A percentile compares a stretch with the other conserved stretches of the same genome.
phyloP scores from a whole-genome alignment of 2,329 filamentous ascomycete species.

The Aaosphaeria arxii region DNA sequence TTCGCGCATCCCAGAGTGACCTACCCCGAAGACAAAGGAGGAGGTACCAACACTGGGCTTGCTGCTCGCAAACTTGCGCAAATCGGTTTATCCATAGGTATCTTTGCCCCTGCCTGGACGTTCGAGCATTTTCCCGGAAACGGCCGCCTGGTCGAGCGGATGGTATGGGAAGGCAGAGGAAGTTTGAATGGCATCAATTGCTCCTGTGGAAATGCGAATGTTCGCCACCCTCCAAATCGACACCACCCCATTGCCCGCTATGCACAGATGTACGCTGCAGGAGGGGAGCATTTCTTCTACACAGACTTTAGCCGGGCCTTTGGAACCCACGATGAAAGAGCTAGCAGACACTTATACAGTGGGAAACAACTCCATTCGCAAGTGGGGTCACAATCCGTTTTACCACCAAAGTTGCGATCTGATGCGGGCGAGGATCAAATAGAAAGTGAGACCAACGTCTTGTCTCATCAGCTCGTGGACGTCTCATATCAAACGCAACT shows the following conservation, averaged over 20 bases:
- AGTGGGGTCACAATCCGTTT: conserved; percentile 31
- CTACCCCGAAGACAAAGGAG: conserved; percentile 29
- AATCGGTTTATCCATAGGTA: conserved; percentile 35
- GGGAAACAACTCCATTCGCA: conserved; percentile 22
- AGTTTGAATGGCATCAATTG: conserved; percentile 28
- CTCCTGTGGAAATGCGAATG: conserved; percentile 25
- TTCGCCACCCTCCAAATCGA: conserved; percentile 20
- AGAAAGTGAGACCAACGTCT: conserved; percentile 2
- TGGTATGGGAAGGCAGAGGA: conserved; percentile 34
- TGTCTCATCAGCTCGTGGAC: conserved; percentile 15
- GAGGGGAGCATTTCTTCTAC: conserved; percentile 37
- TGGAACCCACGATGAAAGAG: conserved; percentile 9
- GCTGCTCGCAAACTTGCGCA: conserved; percentile 38
- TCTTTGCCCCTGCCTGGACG: conserved; percentile 48
- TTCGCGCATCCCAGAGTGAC: conserved; percentile 31
- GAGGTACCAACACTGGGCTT: conserved; percentile 42
- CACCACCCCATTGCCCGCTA: conserved; percentile 18
- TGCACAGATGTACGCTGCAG: conserved; percentile 29
- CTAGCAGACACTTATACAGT: conserved; percentile 9
- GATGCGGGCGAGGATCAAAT: neutral
- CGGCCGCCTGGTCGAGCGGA: conserved; percentile 22
- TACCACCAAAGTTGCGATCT: conserved; percentile 16
- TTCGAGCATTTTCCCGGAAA: conserved; percentile 42
- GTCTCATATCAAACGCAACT: conserved; percentile 8
- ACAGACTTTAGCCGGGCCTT: conserved; percentile 38